These are phyloP conservation scores for Diaporthe sp. DNA, from an alignment of 2,329 filamentous ascomycete genomes.

Conservation along the genomic window DNA sequence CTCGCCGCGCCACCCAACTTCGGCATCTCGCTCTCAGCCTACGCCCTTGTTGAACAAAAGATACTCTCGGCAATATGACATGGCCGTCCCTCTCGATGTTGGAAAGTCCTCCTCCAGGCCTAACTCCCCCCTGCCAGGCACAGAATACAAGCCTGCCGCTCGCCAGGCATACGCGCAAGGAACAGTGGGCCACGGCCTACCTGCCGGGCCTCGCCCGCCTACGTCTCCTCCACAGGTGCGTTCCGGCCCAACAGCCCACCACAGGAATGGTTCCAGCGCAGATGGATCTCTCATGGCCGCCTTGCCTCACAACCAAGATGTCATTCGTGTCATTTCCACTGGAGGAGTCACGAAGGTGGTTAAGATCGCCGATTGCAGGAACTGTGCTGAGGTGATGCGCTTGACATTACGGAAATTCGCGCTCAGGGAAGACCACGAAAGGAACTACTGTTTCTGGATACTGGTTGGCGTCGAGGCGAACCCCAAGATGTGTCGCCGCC, in stretches of 20 bases:
- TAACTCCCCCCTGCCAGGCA: slow-evolving; percentile 71
- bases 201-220: slow-evolving; percentile 62
- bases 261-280: slow-evolving; percentile 83
- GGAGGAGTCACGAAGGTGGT: slow-evolving; percentile 93
- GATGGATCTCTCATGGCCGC: slow-evolving; percentile 89
- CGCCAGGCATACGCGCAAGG: slow-evolving; percentile 68
- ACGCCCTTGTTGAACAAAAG: slow-evolving; percentile 66
- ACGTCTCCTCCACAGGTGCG: slow-evolving; percentile 73
- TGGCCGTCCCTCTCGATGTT: slow-evolving; percentile 53
- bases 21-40: slow-evolving; percentile 57
- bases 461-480: slow-evolving; percentile 87
- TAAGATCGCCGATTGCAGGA: slow-evolving; percentile 91
- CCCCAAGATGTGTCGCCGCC: slow-evolving; percentile 80
- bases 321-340: slow-evolving; percentile 93
- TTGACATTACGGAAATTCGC: slow-evolving; percentile 89
- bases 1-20: slow-evolving; percentile 71
- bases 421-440: slow-evolving; percentile 88
- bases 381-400: slow-evolving; percentile 91
- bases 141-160: slow-evolving; percentile 63
- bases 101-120: slow-evolving; percentile 73
- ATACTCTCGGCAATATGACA: slow-evolving; percentile 71
- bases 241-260: slow-evolving; percentile 73
- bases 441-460: slow-evolving; percentile 97
- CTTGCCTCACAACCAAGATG: slow-evolving; percentile 84
- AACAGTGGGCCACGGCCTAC: slow-evolving; percentile 52